Conservation (phyloP, 2,329 filamentous ascomycete genomes). For the Arachnopeziza araneosa region DNA sequence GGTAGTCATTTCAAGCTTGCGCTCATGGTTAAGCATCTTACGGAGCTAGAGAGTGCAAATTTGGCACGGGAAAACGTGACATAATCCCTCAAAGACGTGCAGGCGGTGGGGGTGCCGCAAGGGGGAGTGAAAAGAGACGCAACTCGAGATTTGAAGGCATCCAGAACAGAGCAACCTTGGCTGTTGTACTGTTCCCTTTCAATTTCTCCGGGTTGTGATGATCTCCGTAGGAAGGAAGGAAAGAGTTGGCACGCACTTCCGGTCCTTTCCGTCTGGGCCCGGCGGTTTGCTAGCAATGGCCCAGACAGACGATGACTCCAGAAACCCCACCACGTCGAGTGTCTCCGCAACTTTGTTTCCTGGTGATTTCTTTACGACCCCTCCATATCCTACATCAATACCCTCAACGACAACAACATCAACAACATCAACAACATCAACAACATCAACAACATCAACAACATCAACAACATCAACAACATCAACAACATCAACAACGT, state of each 20-base stretch:
- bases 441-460: background rate
- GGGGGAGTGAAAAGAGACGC: background rate
- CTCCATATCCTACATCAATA: background rate
- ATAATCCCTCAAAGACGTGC: background rate
- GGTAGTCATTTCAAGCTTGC: background rate
- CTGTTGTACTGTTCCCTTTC: too few species aligned
- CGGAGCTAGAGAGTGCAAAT: background rate
- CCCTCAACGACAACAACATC: background rate
- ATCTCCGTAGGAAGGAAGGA: too few species aligned
- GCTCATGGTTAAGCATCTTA: background rate
- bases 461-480: background rate
- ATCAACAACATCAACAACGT: background rate
- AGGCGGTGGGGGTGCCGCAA: background rate
- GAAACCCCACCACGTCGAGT: background rate
- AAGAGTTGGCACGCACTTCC: background rate
- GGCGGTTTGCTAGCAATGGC: too few species aligned
- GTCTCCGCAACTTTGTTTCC: background rate
- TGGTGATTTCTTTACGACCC: background rate
- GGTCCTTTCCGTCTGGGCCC: background rate
- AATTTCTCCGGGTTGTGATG: too few species aligned
- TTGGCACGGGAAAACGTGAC: background rate
- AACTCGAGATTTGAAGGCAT: background rate
- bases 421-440: background rate
- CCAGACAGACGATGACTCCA: background rate
- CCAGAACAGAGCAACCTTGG: background rate